Conservation (phyloP, 805 yeast genomes). For the Cyberlindnera veronae region DNA sequence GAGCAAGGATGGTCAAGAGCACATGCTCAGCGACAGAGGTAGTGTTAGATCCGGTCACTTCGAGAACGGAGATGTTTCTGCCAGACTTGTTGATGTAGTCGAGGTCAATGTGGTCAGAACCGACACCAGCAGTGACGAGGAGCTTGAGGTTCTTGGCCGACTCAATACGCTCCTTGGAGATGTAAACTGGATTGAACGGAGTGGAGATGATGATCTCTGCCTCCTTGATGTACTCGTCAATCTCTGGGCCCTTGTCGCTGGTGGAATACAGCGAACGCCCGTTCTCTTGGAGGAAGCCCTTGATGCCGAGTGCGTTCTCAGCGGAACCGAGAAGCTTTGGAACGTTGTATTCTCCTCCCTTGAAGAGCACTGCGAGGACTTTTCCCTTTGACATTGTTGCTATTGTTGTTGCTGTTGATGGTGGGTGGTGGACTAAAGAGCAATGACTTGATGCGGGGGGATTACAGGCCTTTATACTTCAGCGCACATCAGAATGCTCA, state of each 20-base stretch:
- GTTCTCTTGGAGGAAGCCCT: slow-evolving; percentile 55
- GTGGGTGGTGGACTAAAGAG: too few relatives aligned
- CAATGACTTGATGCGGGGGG: too few relatives aligned
- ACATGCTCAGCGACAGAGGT: slow-evolving; percentile 81
- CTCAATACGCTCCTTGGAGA: slow-evolving; percentile 60
- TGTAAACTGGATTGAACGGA: slow-evolving; percentile 80
- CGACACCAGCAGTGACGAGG: slow-evolving; percentile 79
- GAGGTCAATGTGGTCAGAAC: slow-evolving; percentile 77
- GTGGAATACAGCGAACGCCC: slow-evolving; percentile 71
- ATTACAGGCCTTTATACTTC: background rate
- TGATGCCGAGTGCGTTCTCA: slow-evolving; percentile 73
- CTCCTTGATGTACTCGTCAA: slow-evolving; percentile 64
- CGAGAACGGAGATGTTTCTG: slow-evolving; percentile 61
- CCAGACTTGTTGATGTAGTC: slow-evolving; percentile 58
- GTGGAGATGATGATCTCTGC: slow-evolving; percentile 79
- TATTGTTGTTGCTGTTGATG: background rate
- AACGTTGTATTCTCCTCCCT: slow-evolving; percentile 30
- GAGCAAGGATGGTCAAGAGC: slow-evolving; percentile 63
- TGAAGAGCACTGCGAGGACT: slow-evolving; percentile 29
- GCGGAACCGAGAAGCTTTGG: slow-evolving; percentile 61
- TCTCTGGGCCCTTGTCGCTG: slow-evolving; percentile 60
- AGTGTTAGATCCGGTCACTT: slow-evolving; percentile 82
- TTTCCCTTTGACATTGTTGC: slow-evolving; percentile 16
- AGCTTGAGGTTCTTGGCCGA: slow-evolving; percentile 70
- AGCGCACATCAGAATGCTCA: too few relatives aligned